Base-by-base conservation (phyloP, 1,139 yeast genomes). In the Yamadazyma friedrichii region DNA sequence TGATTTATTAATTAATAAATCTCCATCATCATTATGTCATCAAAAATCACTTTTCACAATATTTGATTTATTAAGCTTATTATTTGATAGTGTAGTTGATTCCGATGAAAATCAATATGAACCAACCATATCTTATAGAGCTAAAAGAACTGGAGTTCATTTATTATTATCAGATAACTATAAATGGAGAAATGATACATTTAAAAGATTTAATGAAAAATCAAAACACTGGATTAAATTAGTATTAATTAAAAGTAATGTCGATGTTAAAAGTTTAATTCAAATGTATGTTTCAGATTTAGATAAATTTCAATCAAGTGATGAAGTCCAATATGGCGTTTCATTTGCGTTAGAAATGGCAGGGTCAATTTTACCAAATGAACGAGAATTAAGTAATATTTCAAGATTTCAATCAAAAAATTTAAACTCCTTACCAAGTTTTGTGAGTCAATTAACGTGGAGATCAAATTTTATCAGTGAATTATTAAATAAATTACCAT, bases 301-400 rank as follows among this genome's bases (percentile, higher is more conserved):
- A 20, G 72, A 72, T 53, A 55, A 62, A 34, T 59, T 62, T 33
- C 65, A 59, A 38, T 48, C 56, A 12, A 50, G 48, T 28, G 53
- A 55, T 31, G 67, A 65, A 41, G 75, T 87, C 33, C 84, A 86
- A 43, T 82, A 77, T 56, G 98, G 96, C 33, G 84, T 87, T 41
- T 83, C 95, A 0, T 88, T 93, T 70, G 98, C 98, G 0, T 67
- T 89, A 47, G 94, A 88, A 51, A 77, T 88, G 82, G 94, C 96
- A 1, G 93, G 95, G 2, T 62, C 77, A 6, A 77, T 88, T 16
- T 65, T 83, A 13, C 72, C 82, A 17, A 74, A 73, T 34, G 95
- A 88, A 52, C 71, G 79, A 45, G 91, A 84, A 51, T 62, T 75
- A 39, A 52, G 65, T 9, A 58, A 60, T 35, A 63, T 67, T 42